These are phyloP conservation scores for Hypoxylon sp. DNA, from an alignment of 2,329 filamentous ascomycete genomes.

Conservation along the genomic window DNA sequence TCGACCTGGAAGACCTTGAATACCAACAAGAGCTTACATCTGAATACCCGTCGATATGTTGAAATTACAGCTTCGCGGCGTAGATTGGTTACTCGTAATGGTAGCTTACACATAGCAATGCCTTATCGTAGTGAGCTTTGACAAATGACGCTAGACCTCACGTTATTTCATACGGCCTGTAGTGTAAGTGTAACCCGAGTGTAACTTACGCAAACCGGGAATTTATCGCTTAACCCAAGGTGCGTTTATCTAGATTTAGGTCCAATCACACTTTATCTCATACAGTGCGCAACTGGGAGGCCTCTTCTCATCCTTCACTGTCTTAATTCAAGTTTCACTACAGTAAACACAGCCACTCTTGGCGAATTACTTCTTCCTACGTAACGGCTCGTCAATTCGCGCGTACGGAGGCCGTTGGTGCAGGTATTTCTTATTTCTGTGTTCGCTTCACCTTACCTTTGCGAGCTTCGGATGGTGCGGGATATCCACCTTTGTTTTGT, in stretches of 20 bases:
- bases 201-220: conserved; percentile 6
- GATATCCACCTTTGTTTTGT: background rate
- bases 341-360: conserved; percentile 47
- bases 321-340: conserved; percentile 32
- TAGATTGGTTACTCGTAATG: background rate
- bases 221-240: conserved; percentile 10
- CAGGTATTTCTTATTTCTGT: conserved; percentile 17
- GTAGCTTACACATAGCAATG: conserved; percentile 7
- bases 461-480: conserved; percentile 21
- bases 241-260: conserved; percentile 26
- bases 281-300: conserved; percentile 22
- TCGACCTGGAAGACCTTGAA: background rate
- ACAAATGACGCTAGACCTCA: conserved; percentile 5
- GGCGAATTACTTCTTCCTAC: conserved; percentile 25
- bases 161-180: conserved; percentile 5
- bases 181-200: too few species aligned
- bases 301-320: conserved; percentile 18
- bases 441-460: conserved; percentile 6
- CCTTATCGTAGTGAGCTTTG: background rate
- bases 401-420: conserved; percentile 20
- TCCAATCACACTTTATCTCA: background rate
- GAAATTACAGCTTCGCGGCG: background rate
- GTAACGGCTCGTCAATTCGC: conserved; percentile 10
- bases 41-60: background rate
- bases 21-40: background rate